Base-by-base conservation (phyloP, 2,329 filamentous ascomycete genomes). In the Fusarium sp. region DNA sequence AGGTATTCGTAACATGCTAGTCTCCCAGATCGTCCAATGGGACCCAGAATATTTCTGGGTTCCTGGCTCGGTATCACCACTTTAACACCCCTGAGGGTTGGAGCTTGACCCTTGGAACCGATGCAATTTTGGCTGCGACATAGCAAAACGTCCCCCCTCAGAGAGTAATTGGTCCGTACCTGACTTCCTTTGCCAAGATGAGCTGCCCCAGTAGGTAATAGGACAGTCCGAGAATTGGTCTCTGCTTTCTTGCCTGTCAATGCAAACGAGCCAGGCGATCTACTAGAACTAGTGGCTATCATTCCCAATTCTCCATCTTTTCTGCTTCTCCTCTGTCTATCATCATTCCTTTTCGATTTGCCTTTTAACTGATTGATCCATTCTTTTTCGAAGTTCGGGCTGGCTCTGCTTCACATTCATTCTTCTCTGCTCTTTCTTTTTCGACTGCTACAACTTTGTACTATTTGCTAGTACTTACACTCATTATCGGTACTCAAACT, bases 91-190 rank as follows among this genome's bases (percentile, higher is more conserved):
- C 64, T 71, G 68, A 66, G 55, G 60, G 51, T 63, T 63, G 41
- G 27, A 57, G 34, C 49, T 43, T 74, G 73, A 75, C 73, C 73
- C 73, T 75, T 75, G 73, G 73, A 74, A 75, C 73, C 62, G 57
- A 63, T 67, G 72, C 58, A 75, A 75, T 75, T 69, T 75, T 73
- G 71, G 47, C 57, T 73, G 70, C 58, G 63, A 75, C 71, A 71
- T 51, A 64, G 48, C 55, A 42, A 69, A 53, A 56, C 48, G 49
- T 41, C 54, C 50, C 43, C 55, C 42, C 49, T 59, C 40, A 46
- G 51, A 59, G 41, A 55, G 56, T 54, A 55, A 58, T 47, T 66
- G 63, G 48, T 21, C 62, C 43, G 56, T 34, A 41, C 55, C 55
- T 48, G 58, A 58, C 50, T 59, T 66, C 28, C 28, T 30, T 54